Conservation (phyloP, 106 monocot genomes). For the Acorus calamus region DNA sequence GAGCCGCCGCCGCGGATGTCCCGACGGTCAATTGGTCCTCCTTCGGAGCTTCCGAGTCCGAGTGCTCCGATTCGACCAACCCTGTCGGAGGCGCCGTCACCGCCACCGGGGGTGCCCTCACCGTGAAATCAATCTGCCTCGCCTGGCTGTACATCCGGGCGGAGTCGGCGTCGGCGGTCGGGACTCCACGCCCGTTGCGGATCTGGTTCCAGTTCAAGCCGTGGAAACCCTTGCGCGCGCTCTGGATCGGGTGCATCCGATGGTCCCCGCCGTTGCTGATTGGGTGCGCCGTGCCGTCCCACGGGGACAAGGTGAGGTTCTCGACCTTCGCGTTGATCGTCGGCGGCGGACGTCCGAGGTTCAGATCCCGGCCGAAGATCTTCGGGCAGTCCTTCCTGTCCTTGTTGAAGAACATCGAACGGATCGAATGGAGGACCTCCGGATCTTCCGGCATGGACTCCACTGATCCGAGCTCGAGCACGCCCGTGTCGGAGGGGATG, state of each 20-base stretch:
- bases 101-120: slow-evolving; percentile 14
- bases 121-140: slow-evolving; percentile 49
- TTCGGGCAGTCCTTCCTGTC: slow-evolving; percentile 11
- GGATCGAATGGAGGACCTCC: slow-evolving; percentile 27
- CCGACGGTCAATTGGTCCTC: slow-evolving; percentile 3
- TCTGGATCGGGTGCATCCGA: slow-evolving; percentile 3
- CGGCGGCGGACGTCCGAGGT: slow-evolving; percentile 11
- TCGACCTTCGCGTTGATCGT: background rate
- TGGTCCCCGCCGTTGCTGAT: slow-evolving; percentile 6
- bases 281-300: slow-evolving; percentile 5
- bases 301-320: background rate
- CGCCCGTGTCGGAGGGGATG: slow-evolving; percentile 44
- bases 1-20: too few species aligned
- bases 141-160: slow-evolving; percentile 4
- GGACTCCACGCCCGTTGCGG: slow-evolving; percentile 3
- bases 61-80: slow-evolving; percentile 17
- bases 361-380: slow-evolving; percentile 53
- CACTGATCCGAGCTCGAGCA: slow-evolving; percentile 59
- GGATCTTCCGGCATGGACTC: slow-evolving; percentile 15
- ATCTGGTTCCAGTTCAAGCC: slow-evolving; percentile 28
- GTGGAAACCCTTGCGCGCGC: slow-evolving; percentile 2
- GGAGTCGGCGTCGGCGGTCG: background rate
- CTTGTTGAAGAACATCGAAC: slow-evolving; percentile 18
- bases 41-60: slow-evolving; percentile 27
- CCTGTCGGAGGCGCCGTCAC: slow-evolving; percentile 9